A percentile compares a stretch with the other conserved stretches of the same genome.
Evolutionary conservation across 2,329 filamentous ascomycete genomes (phyloP).

Genomic region (Polychaeton citri): DNA sequence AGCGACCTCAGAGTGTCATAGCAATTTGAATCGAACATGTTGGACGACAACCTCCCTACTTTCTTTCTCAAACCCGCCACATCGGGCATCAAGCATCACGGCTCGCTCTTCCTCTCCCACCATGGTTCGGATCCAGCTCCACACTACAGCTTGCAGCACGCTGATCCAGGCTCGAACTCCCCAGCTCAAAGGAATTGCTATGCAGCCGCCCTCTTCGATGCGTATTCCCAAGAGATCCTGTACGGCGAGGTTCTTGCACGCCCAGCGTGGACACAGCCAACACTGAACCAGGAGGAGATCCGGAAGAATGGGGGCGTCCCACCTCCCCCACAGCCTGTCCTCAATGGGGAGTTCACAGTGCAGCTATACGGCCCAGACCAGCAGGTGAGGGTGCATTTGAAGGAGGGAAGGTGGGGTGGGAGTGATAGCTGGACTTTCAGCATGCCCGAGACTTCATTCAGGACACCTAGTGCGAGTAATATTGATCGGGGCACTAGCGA

Average conservation of each 20-base stretch:
- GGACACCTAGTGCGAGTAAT: slow-evolving; percentile 61
- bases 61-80: slow-evolving; percentile 46
- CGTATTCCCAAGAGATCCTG: slow-evolving; percentile 64
- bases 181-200: slow-evolving; percentile 69
- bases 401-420: slow-evolving; percentile 66
- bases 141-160: slow-evolving; percentile 66
- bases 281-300: slow-evolving; percentile 67
- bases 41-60: slow-evolving; percentile 83
- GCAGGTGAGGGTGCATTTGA: slow-evolving; percentile 55
- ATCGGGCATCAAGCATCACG: slow-evolving; percentile 38
- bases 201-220: slow-evolving; percentile 72
- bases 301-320: slow-evolving; percentile 53
- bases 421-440: slow-evolving; percentile 82
- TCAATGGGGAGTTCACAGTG: slow-evolving; percentile 68
- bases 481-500: slow-evolving; percentile 61
- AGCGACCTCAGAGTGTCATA: no score
- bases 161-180: slow-evolving; percentile 48
- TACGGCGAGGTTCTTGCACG: slow-evolving; percentile 76
- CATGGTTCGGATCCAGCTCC: slow-evolving; percentile 69
- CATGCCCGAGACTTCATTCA: slow-evolving; percentile 75
- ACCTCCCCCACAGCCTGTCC: slow-evolving; percentile 54
- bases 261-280: slow-evolving; percentile 76
- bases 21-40: slow-evolving; percentile 41
- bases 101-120: slow-evolving; percentile 45
- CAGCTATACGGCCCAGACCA: slow-evolving; percentile 93